A percentile compares a stretch with the other conserved stretches of the same genome.
phyloP scores from a whole-genome alignment of 1,284 basidiomycete species.

The Apiotrichum mycotoxinovorans region DNA sequence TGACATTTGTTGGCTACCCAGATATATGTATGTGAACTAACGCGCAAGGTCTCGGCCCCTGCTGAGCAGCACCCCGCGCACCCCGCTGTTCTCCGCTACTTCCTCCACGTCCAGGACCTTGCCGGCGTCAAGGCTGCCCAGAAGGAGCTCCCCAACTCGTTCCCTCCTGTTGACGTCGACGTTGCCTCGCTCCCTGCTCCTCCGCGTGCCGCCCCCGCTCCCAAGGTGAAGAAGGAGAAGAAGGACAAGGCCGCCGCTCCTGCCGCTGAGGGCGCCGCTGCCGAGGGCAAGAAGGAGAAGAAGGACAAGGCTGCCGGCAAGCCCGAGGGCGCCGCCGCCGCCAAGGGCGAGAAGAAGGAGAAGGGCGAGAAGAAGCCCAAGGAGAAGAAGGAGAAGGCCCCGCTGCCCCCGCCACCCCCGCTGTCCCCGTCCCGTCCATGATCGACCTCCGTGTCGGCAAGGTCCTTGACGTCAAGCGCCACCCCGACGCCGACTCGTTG shows the following conservation, averaged over 20 bases:
- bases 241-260: slow-evolving; percentile 53
- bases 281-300: slow-evolving; percentile 36
- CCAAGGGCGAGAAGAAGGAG: slow-evolving; percentile 21
- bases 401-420: slow-evolving; percentile 57
- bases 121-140: slow-evolving; percentile 54
- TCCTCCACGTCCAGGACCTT: slow-evolving; percentile 81
- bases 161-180: slow-evolving; percentile 65
- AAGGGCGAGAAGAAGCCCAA: slow-evolving; percentile 55
- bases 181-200: slow-evolving; percentile 67
- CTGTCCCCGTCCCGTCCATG: slow-evolving; percentile 84
- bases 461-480: slow-evolving; percentile 85
- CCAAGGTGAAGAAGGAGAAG: slow-evolving; percentile 69
- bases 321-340: slow-evolving; percentile 23
- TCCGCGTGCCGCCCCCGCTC: slow-evolving; percentile 64
- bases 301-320: slow-evolving; percentile 40
- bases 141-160: slow-evolving; percentile 49
- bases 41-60: slow-evolving; percentile 26
- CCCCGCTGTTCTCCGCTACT: slow-evolving; percentile 84
- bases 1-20: slow-evolving; percentile 18
- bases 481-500: slow-evolving; percentile 88
- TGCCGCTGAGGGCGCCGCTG: slow-evolving; percentile 29
- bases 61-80: slow-evolving; percentile 66
- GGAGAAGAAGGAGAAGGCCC: slow-evolving; percentile 54
- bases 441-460: slow-evolving; percentile 87
- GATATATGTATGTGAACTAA: too few relatives aligned